Evolutionary conservation across 768 basidiomycete species (phyloP), one percentile per base, ranked within the genome.

Genomic region (Suillus placidus): DNA sequence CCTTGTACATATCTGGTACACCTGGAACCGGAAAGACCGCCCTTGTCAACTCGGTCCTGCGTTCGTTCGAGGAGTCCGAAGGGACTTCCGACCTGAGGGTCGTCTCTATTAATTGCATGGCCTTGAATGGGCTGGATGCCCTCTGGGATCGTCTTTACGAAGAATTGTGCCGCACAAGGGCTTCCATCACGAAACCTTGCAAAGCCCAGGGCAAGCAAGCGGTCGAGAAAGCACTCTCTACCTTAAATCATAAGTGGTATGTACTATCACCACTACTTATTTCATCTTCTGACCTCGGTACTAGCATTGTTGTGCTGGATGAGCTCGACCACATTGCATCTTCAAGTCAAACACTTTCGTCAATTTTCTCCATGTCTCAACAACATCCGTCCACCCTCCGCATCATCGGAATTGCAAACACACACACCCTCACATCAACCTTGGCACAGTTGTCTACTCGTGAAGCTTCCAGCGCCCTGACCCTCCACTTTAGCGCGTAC

Each of bases 21-120:
- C 95, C 95, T 4, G 97, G 96, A 1, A 94, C 94, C 3, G 94
- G 94, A 23, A 96, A 97, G 80, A 96, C 93, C 2, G 94, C 93
- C 0, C 80, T 97, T 4, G 86, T 95, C 34, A 89, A 90, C 70
- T 80, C 88, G 6, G 79, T 93, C 35, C 74, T 95, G 26, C 76
- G 75, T 23, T 65, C 67, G 2, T 64, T 75, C n/a, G 76, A 79
- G 9, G 68, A 84, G 34, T 76, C 80, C 32, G 70, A 79, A 9
- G 79, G 81, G 37, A 69, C 69, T 51, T 63, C 71, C 6, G 74
- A 81, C n/a, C 73, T 85, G 52, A 83, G 80, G 68, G 78, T 88
- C 14, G 74, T 89, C 51, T 80, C 83, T 61, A 77, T 94, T 69
- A 95, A 95, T 72, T 95, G 94, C 75, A 92, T 94, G 90, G 87